Evolutionary conservation across 2,329 filamentous ascomycete genomes (phyloP).

Genomic region (Exophiala sp.): DNA sequence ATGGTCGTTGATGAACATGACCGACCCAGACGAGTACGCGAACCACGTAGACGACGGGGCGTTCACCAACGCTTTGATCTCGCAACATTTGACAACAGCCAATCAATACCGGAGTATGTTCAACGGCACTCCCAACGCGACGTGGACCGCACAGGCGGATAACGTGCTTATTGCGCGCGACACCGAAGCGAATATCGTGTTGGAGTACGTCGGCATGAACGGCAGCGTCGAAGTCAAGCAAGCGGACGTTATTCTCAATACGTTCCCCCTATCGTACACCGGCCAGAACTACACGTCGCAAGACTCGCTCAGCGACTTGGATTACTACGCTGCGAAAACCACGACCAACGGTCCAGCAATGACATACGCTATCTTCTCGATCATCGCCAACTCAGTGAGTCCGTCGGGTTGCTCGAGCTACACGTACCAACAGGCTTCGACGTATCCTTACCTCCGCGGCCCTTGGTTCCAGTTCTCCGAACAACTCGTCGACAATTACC

Average conservation of each 20-base stretch:
- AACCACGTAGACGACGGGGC: constrained; percentile 66
- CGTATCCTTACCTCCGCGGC: constrained; percentile 60
- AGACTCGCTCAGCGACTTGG: constrained; percentile 55
- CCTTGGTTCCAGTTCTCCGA: constrained; percentile 71
- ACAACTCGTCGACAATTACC: constrained; percentile 60
- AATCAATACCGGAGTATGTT: constrained; percentile 58
- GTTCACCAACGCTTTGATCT: constrained; percentile 63
- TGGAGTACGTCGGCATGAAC: constrained; percentile 66
- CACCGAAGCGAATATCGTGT: constrained; percentile 55
- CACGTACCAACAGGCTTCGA: constrained; percentile 63
- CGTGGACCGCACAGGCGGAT: constrained; percentile 55
- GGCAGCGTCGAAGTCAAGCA: constrained; percentile 65
- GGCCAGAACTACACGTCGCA: constrained; percentile 48
- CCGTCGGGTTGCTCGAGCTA: constrained; percentile 65
- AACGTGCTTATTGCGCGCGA: constrained; percentile 57
- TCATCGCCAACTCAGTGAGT: constrained; percentile 63
- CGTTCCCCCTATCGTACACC: constrained; percentile 61
- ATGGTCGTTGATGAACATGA: constrained; percentile 59
- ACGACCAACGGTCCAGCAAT: constrained; percentile 66
- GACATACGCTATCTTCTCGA: constrained; percentile 68
- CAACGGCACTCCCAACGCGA: constrained; percentile 53
- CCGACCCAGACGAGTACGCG: constrained; percentile 70
- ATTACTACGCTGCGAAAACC: constrained; percentile 68
- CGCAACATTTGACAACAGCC: constrained; percentile 53
- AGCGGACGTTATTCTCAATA: constrained; percentile 65